Evolutionary conservation across 148 eudicot genomes (phyloP), one percentile per base, ranked within the genome.

Genomic region (Polygonum aviculare): DNA sequence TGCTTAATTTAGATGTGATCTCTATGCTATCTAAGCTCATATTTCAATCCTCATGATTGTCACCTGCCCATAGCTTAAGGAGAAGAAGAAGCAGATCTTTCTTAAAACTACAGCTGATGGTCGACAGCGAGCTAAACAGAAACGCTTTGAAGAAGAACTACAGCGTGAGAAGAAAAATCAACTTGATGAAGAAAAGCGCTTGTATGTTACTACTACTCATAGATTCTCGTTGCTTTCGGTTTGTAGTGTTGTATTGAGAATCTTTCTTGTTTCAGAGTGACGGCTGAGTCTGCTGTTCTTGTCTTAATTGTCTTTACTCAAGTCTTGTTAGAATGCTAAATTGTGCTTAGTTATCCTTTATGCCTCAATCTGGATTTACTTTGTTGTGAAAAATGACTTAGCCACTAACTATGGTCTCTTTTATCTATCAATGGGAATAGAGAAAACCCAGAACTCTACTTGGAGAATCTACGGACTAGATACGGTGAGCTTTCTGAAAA

Each of bases 101-200:
- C 88, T 96, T 54, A 96, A 96, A 87, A 87, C 93, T 79, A 93
- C 98, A 51, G 84, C 99, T 75, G 99, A 96, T 75, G 99, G 90
- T 52, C 90, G 99, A 77, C 97, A 93, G 82, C 91, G 93, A 87
- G 96, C 94, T 62, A 96, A 90, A 80, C 99, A 93, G 86, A 93
- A 88, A 80, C 98, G 96, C 74, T 72, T 82, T 18, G 99, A 92
- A 77, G 98, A 93, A 84, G 99, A 93, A 74, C 51, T 86, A 77
- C 90, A 83, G 71, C 80, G 91, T 81, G 99, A 87, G 78, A 90
- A 84, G 84, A 86, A 83, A 84, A 91, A 84, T 84, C 89, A 87
- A 76, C 86, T 83, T 77, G 99, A 96, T 78, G 99, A 96, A 86
- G 88, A 87, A 78, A 96, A 80, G 74, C 91, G 99, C 78, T 79